Conservation (phyloP, 805 yeast species). For the Metschnikowia continentalis region DNA sequence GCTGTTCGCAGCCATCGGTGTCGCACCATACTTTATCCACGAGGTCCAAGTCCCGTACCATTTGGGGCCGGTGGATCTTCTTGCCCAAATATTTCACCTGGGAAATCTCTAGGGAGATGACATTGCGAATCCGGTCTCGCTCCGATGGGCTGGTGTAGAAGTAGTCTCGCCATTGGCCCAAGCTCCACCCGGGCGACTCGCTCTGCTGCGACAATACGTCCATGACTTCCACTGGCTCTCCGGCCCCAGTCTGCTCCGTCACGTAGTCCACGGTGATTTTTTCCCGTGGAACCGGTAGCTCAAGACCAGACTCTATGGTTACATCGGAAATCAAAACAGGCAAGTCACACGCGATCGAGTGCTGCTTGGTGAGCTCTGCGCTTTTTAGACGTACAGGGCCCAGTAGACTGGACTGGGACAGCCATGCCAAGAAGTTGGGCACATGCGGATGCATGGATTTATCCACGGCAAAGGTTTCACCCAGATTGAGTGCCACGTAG, state of each 20-base stretch:
- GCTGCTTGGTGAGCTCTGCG: conserved; percentile 30
- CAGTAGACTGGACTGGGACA: not conserved
- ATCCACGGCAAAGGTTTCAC: conserved; percentile 51
- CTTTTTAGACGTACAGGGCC: conserved; percentile 27
- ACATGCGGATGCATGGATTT: conserved; percentile 52
- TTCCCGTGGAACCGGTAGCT: conserved; percentile 42
- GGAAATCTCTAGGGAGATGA: conserved; percentile 76
- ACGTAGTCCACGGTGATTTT: conserved; percentile 53
- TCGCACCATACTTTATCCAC: conserved; percentile 62
- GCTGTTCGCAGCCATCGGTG: conserved; percentile 19
- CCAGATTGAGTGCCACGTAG: conserved; percentile 75
- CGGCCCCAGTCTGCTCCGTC: conserved; percentile 57
- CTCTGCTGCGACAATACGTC: conserved; percentile 80
- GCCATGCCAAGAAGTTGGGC: conserved; percentile 15
- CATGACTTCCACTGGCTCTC: conserved; percentile 72
- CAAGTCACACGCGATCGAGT: conserved; percentile 30
- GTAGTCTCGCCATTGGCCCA: conserved; percentile 73
- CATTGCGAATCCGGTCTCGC: conserved; percentile 70
- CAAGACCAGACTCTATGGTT: conserved; percentile 39
- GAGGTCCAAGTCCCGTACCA: conserved; percentile 63
- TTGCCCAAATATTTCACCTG: conserved; percentile 45
- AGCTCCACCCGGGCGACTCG: conserved; percentile 58
- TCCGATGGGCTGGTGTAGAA: conserved; percentile 41
- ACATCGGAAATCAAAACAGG: conserved; percentile 45
- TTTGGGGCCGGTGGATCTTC: conserved; percentile 55